Percentiles rank a stretch among this genome's conserved stretches.
Evolutionary conservation across 2,329 filamentous ascomycete genomes (phyloP).

Genomic region (Pestalotiopsis sp.): DNA sequence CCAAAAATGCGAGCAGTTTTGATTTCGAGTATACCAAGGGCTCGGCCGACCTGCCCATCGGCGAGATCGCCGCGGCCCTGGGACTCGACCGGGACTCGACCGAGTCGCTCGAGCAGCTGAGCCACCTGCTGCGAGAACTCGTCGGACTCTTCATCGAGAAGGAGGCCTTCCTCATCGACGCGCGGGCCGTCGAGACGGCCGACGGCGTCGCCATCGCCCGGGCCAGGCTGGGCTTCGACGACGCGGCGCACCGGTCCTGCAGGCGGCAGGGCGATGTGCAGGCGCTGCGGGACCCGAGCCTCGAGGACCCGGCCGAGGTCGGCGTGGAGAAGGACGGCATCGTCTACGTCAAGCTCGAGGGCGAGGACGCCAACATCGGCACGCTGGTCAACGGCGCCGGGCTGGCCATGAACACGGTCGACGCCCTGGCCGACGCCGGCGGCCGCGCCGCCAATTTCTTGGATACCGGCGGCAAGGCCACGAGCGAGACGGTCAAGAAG

Average conservation of each 20-base stretch:
- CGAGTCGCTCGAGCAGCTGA: constrained; percentile 45
- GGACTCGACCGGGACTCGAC: constrained; percentile 49
- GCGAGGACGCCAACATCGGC: constrained; percentile 65
- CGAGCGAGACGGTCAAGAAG: constrained; percentile 75
- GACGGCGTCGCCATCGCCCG: constrained; percentile 49
- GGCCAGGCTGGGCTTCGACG: constrained; percentile 68
- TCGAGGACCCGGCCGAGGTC: constrained; percentile 58
- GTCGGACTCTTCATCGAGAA: constrained; percentile 63
- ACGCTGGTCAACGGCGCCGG: constrained; percentile 89
- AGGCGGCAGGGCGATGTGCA: constrained; percentile 66
- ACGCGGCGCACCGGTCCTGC: constrained; percentile 66
- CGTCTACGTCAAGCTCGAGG: constrained; percentile 68
- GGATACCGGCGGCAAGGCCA: constrained; percentile 89
- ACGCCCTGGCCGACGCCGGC: constrained; percentile 70
- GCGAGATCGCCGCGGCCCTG: constrained; percentile 50
- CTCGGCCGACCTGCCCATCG: constrained; percentile 43
- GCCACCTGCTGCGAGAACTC: constrained; percentile 54
- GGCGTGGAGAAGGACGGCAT: constrained; percentile 73
- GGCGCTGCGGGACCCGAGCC: constrained; percentile 51
- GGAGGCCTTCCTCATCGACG: constrained; percentile 65
- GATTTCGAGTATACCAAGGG: constrained; percentile 62
- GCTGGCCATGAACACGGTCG: constrained; percentile 88
- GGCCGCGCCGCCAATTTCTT: constrained; percentile 81
- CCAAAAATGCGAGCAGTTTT: constrained; percentile 52
- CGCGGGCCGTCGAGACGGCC: constrained; percentile 39